phyloP scores from a whole-genome alignment of 805 yeast species.

The Metschnikowia lochheadii region DNA sequence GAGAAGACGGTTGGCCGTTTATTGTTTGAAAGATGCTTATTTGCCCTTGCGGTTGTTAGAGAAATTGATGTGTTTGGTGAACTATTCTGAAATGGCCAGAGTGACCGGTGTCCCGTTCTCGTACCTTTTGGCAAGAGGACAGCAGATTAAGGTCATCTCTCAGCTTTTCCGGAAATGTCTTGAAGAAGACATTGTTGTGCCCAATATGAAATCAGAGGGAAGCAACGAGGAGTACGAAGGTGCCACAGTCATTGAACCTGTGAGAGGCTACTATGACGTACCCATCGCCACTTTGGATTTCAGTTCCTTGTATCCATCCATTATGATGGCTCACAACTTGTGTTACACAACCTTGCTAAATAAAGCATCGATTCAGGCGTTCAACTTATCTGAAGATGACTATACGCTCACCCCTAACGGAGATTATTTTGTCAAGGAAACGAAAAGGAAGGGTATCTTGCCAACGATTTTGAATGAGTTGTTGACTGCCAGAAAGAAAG shows the following conservation, averaged over 20 bases:
- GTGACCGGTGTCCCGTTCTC: conserved; percentile 98
- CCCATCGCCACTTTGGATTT: conserved; percentile 98
- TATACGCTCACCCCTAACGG: conserved; percentile 88
- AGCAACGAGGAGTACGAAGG: conserved; percentile 94
- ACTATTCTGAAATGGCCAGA: conserved; percentile 98
- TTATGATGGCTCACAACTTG: conserved; percentile 85
- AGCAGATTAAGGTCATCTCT: conserved; percentile 94
- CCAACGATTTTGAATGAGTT: conserved; percentile 91
- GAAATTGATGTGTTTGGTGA: conserved; percentile 92
- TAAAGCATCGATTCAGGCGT: conserved; percentile 60
- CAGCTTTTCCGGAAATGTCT: conserved; percentile 92
- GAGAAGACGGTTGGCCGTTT: conserved; percentile 91
- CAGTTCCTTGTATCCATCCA: conserved; percentile 93
- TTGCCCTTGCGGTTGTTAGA: conserved; percentile 84
- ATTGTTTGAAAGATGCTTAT: conserved; percentile 94
- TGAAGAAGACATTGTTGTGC: conserved; percentile 80
- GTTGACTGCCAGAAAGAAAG: conserved; percentile 86
- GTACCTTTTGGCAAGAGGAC: conserved; percentile 84
- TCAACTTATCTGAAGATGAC: conserved; percentile 64
- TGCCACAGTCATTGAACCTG: conserved; percentile 97
- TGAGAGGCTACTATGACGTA: conserved; percentile 90
- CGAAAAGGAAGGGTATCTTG: conserved; percentile 73
- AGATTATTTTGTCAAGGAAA: conserved; percentile 76
- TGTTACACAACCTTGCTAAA: conserved; percentile 89
- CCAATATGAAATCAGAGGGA: conserved; percentile 81